Evolutionary conservation across 495 filamentous ascomycete species (phyloP), one percentile per base, ranked within the genome.

Genomic region (Trichocladium uniseriatum): DNA sequence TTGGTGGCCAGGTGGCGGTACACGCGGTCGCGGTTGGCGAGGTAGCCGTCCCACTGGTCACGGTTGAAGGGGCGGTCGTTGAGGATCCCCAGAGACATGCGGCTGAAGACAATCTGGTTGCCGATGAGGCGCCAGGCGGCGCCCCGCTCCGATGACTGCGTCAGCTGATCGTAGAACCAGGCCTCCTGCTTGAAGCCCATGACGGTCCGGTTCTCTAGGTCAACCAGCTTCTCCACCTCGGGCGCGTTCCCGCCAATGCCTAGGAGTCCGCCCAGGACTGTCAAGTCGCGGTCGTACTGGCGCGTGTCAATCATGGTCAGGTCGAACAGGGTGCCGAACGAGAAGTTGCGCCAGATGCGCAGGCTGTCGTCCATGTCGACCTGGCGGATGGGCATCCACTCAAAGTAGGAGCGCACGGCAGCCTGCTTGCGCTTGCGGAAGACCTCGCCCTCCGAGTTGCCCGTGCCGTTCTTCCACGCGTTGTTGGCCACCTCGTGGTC

Each of bases 401-500:
- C 82, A 45, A 85, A 86, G 58, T 85, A 85, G 0, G 82, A 80
- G 31, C 82, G 68, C 18, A 84, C 80, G 6, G 80, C 82, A 38
- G 84, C 81, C 72, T 52, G 45, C 37, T 56, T 56, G 11, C 52
- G 41, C 45, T 43, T 22, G 16, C 45, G 39, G 43, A 48, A 52
- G 14, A 82, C 79, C 57, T 80, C 82, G 28, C 80, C 67, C 51
- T 82, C 78, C 20, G 76, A 80, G 57, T 84, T 82, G 55, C 72
- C 75, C 8, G 60, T 65, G 3, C 81, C 82, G 45, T 75, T 78
- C 29, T 72, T 66, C 52, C 75, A 86, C 14, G 71, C 70, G 56
- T 86, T 84, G 56, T 86, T 72, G 5, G 77, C 77, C 27, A 83
- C 74, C 61, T 83, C 81, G 58, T 84, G 82, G 53, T 84, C 82